Conservation (phyloP, 2,329 filamentous ascomycete species). For the Aureobasidium sp. region DNA sequence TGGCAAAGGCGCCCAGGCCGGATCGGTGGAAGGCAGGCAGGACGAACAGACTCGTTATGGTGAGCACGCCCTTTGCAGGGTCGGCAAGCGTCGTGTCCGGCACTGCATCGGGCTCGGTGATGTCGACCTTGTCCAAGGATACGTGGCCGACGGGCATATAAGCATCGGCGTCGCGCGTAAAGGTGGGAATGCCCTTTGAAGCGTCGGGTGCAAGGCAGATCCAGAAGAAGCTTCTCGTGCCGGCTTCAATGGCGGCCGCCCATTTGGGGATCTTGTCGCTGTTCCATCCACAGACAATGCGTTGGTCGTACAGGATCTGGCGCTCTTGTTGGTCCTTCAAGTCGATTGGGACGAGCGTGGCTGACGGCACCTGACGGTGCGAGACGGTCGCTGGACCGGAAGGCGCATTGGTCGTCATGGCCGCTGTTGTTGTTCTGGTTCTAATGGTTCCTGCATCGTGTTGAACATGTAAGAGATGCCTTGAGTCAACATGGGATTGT, state of each 20-base stretch:
- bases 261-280: constrained; percentile 17
- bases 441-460: background rate
- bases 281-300: constrained; percentile 18
- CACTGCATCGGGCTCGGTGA: background rate
- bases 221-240: constrained; percentile 18
- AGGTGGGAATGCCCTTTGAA: background rate
- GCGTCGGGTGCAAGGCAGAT: constrained; percentile 14
- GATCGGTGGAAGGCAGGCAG: constrained; percentile 15
- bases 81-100: constrained; percentile 14
- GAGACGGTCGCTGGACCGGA: background rate
- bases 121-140: constrained; percentile 16
- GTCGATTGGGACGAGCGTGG: constrained; percentile 17
- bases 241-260: constrained; percentile 11
- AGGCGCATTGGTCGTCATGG: constrained; percentile 8
- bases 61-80: constrained; percentile 14
- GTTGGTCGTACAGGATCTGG: constrained; percentile 16
- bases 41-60: constrained; percentile 18
- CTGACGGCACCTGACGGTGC: background rate
- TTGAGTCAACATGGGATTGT: too few relatives aligned
- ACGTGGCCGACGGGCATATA: constrained; percentile 17
- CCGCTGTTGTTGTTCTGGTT: background rate
- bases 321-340: constrained; percentile 11
- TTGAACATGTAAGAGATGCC: background rate
- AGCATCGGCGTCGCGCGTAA: background rate
- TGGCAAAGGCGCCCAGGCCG: constrained; percentile 17